phyloP scores from a whole-genome alignment of 139 green algal species.

The Tetratostichococcus sp. region DNA sequence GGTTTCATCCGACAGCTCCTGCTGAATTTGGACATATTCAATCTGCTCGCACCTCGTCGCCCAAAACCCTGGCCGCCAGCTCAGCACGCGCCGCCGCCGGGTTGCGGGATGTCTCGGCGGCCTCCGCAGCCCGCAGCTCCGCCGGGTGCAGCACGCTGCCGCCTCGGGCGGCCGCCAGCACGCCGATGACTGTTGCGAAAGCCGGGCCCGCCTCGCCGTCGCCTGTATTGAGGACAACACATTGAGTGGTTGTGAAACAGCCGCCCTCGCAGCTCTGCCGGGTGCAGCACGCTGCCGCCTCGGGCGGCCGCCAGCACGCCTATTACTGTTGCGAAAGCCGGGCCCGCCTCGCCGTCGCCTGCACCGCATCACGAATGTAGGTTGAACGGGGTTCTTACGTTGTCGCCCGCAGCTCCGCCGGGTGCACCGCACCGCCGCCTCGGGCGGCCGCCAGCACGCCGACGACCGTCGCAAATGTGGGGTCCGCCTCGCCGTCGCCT shows the following conservation, averaged over 20 bases:
- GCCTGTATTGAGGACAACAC: not conserved
- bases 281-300: constrained; percentile 43
- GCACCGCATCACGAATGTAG: no score
- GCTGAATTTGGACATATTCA: no score
- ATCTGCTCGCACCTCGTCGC: not conserved
- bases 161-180: not conserved
- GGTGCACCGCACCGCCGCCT: constrained; percentile 42
- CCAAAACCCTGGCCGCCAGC: constrained; percentile 30
- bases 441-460: not conserved
- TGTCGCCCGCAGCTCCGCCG: constrained; percentile 42
- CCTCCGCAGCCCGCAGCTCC: constrained; percentile 33
- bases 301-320: not conserved
- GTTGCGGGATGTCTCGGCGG: not conserved
- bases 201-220: not conserved
- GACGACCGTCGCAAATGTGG: not conserved
- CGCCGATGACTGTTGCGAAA: not conserved
- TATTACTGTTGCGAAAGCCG: not conserved
- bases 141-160: constrained; percentile 45
- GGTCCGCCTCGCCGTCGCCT: not conserved
- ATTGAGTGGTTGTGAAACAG: no score
- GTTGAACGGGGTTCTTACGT: no score
- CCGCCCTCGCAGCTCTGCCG: constrained; percentile 43
- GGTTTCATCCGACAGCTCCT: no score
- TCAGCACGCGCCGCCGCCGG: constrained; percentile 32
- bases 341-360: not conserved